Base-by-base conservation (phyloP, 441 rosid species). In the Pelargonium fulgidum region DNA sequence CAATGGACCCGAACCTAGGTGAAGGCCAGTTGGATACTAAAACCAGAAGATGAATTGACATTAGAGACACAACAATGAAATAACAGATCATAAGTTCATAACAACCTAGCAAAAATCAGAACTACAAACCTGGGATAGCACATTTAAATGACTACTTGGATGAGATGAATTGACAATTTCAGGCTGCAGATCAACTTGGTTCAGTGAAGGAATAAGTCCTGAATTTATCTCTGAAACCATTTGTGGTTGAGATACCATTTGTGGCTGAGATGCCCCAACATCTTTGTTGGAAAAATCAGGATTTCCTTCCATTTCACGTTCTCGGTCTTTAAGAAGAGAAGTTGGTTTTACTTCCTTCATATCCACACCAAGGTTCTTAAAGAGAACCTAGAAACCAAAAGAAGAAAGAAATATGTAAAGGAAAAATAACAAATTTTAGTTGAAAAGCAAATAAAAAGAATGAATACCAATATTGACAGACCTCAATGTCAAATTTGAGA, bases 401-500 rank as follows among this genome's bases (percentile, higher is more conserved):
- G n/a, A 62, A 62, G 42, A 62, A 62, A 12, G n/a, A 26, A 62
- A 9, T 61, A 3, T 4, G 9, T 4, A 54, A 14, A 16, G 8
- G 13, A 58, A 58, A 8, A 58, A 13, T 5, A 10, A 11, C 5
- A 63, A 33, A 63, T 63, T 44, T 7, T 63, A 63, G 20, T 29
- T 42, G 14, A 26, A 63, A n/a, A 5, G 14, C n/a, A 6, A n/a
- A 5, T 13, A 52, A 52, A 52, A 17, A 16, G 19, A 16, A 56
- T 3, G 62, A 56, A 16, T 56, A 56, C 24, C 62, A 56, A 6
- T 17, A 17, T 63, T 42, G 12, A 54, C 50, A 64, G 33, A 95
- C 99, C 99, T 96, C 99, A 77, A 96, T 92, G 75, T 96, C 99
- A 88, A 96, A 96, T 80, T 93, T 96, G 65, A 96, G 91, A 77